Percentiles rank a stretch among this genome's conserved stretches.
phyloP scores from a whole-genome alignment of 345 rosid genomes.

The Brassica juncea region DNA sequence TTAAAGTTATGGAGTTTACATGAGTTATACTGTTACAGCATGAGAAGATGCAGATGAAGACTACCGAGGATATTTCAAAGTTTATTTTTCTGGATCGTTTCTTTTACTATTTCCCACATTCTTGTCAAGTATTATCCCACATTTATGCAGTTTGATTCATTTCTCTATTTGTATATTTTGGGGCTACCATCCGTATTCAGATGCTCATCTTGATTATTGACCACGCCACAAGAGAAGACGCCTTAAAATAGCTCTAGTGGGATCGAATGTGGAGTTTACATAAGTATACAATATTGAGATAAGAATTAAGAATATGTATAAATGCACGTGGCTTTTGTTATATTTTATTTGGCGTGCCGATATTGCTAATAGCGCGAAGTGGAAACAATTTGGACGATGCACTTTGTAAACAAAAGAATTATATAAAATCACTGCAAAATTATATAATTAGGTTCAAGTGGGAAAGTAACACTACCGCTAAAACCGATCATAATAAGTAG shows the following conservation, averaged over 20 bases:
- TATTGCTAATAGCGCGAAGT: conserved; percentile 7
- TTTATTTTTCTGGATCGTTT: too few species aligned
- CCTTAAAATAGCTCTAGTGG: neutral
- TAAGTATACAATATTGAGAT: neutral
- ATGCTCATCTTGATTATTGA: neutral
- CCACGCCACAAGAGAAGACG: neutral
- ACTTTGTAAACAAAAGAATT: neutral
- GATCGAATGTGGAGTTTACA: neutral
- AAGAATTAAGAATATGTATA: neutral
- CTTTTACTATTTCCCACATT: too few species aligned
- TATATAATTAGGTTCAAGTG: neutral
- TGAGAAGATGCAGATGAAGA: too few species aligned
- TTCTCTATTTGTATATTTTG: too few species aligned
- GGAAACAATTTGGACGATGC: conserved; percentile 30
- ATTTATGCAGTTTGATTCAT: too few species aligned
- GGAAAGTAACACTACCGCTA: conserved; percentile 18
- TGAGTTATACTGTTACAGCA: too few species aligned
- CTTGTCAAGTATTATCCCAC: too few species aligned
- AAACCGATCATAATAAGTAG: neutral
- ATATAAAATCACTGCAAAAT: neutral
- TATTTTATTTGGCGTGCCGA: conserved; percentile 26
- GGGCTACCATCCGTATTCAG: too few species aligned
- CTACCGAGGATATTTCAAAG: too few species aligned
- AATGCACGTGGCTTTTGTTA: neutral
- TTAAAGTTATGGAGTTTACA: too few species aligned